phyloP scores from a whole-genome alignment of 2,329 filamentous ascomycete species.

The Aspergillus neotritici region DNA sequence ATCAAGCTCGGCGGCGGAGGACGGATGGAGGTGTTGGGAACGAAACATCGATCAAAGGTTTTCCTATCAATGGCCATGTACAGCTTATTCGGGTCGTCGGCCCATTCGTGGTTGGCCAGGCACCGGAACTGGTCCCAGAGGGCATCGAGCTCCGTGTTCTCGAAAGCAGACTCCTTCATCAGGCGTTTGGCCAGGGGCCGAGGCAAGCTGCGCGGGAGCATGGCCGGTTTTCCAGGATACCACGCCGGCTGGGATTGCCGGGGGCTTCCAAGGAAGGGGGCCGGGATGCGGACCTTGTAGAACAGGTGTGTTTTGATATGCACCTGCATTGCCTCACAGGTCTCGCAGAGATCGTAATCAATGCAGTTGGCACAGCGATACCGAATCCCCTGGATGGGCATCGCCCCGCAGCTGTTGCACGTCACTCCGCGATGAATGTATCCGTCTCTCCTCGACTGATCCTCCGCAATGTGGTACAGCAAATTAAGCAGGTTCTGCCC shows the following conservation, averaged over 20 bases:
- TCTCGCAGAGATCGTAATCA: slow-evolving; percentile 92
- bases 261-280: slow-evolving; percentile 71
- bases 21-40: slow-evolving; percentile 73
- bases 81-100: slow-evolving; percentile 71
- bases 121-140: slow-evolving; percentile 97
- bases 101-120: slow-evolving; percentile 80
- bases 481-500: slow-evolving; percentile 80
- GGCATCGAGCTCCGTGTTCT: slow-evolving; percentile 82
- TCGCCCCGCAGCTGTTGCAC: slow-evolving; percentile 81
- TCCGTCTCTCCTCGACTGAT: slow-evolving; percentile 79
- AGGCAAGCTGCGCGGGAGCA: slow-evolving; percentile 62
- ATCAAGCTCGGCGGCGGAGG: slow-evolving; percentile 80
- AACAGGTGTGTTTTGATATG: slow-evolving; percentile 92
- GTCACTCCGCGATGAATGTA: slow-evolving; percentile 89
- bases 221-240: slow-evolving; percentile 81
- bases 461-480: slow-evolving; percentile 87
- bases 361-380: slow-evolving; percentile 95
- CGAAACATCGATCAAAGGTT: slow-evolving; percentile 86
- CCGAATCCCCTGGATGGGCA: slow-evolving; percentile 84
- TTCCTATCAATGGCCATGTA: slow-evolving; percentile 81
- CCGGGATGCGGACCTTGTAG: slow-evolving; percentile 89
- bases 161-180: slow-evolving; percentile 68
- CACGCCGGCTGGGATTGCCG: slow-evolving; percentile 75
- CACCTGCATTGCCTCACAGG: slow-evolving; percentile 67
- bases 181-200: slow-evolving; percentile 62